Conservation (phyloP, 139 green algal species). For the Pseudopediastrum boryanum region DNA sequence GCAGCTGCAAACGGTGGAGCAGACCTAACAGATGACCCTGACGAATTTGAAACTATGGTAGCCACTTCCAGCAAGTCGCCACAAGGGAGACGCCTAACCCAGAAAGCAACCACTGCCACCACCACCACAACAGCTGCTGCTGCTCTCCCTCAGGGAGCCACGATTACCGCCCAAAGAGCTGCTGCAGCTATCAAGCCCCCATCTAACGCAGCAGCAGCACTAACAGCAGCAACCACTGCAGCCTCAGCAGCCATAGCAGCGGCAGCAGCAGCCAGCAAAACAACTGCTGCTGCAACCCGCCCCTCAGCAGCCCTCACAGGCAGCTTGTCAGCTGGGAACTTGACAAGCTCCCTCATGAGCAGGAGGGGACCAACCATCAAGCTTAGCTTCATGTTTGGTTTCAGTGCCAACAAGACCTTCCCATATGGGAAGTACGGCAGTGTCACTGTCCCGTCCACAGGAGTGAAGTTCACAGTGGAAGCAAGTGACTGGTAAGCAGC, state of each 20-base stretch:
- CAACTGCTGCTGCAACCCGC: neutral
- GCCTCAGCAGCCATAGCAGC: neutral
- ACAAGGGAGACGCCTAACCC: too few species aligned
- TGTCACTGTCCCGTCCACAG: slow-evolving; percentile 6
- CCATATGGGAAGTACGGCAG: slow-evolving; percentile 17
- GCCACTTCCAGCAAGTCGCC: too few species aligned
- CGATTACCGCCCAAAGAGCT: neutral
- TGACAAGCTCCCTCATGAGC: neutral
- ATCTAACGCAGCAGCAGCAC: slow-evolving; percentile 4
- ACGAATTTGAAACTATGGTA: too few species aligned
- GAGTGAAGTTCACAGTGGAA: slow-evolving; percentile 28
- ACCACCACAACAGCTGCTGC: neutral
- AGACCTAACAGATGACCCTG: too few species aligned
- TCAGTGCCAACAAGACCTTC: slow-evolving; percentile 35
- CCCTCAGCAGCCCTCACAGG: too few species aligned
- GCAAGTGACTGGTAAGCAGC: slow-evolving; percentile 19
- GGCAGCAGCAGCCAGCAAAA: neutral
- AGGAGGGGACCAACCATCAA: neutral
- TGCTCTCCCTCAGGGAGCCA: neutral
- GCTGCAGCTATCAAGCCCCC: neutral
- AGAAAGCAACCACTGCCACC: neutral
- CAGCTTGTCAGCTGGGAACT: too few species aligned
- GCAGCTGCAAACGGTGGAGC: too few species aligned
- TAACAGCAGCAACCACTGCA: neutral
- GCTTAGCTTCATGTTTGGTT: slow-evolving; percentile 36